These are phyloP conservation scores for Vitis rotundifolia DNA, from an alignment of 164 flowering plant genomes.

Conservation along the genomic window DNA sequence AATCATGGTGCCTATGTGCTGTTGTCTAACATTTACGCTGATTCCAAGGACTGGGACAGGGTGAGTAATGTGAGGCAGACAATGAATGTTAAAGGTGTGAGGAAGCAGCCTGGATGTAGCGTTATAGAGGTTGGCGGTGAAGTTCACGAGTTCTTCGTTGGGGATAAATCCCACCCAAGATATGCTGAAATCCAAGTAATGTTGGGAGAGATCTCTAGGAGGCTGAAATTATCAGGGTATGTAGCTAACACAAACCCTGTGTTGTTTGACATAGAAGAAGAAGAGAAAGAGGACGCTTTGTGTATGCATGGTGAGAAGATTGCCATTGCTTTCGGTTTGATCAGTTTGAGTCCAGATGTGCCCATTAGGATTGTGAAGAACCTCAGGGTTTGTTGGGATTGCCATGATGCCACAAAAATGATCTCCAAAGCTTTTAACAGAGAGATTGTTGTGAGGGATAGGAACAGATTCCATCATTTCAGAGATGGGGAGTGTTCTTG, in stretches of 20 bases:
- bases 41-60: conserved; percentile 39
- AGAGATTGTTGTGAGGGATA: conserved; percentile 45
- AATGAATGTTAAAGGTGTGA: conserved; percentile 47
- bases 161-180: conserved; percentile 46
- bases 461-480: conserved; percentile 46
- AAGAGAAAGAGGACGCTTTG: conserved; percentile 51
- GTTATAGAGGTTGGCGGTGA: conserved; percentile 50
- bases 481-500: conserved; percentile 44
- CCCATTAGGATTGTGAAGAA: conserved; percentile 49
- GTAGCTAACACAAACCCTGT: conserved; percentile 44
- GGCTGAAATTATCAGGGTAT: conserved; percentile 41
- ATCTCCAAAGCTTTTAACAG: conserved; percentile 33
- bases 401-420: conserved; percentile 40
- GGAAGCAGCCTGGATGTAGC: conserved; percentile 63
- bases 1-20: conserved; percentile 53
- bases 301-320: conserved; percentile 46
- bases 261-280: conserved; percentile 48
- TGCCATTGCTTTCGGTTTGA: conserved; percentile 55
- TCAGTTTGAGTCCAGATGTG: conserved; percentile 33
- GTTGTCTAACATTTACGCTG: conserved; percentile 54
- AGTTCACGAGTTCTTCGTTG: conserved; percentile 58
- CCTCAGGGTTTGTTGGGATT: conserved; percentile 49
- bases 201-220: conserved; percentile 40
- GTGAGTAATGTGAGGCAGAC: conserved; percentile 36
- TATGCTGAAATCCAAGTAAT: conserved; percentile 34